Evolutionary conservation across 2,329 filamentous ascomycete genomes (phyloP).

Genomic region (Aspergillus flavus): DNA sequence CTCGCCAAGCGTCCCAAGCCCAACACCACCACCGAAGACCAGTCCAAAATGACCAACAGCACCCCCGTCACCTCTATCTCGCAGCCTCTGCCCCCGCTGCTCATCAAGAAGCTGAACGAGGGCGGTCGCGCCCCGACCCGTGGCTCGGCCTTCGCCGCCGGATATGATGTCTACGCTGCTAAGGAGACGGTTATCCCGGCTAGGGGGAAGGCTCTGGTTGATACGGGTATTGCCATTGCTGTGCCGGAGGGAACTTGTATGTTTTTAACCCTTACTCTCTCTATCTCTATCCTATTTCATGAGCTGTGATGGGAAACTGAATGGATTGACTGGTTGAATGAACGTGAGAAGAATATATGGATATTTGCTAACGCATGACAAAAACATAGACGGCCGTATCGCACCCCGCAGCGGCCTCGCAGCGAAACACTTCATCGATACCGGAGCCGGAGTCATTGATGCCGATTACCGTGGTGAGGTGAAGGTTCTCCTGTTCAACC

Average conservation of each 20-base stretch:
- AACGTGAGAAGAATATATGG: neutral
- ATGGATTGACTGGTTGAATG: too few species aligned
- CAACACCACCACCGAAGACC: conserved; percentile 25
- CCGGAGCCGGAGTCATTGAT: conserved; percentile 94
- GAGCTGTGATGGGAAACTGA: too few species aligned
- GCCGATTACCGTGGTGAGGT: conserved; percentile 94
- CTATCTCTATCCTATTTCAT: neutral
- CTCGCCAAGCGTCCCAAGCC: conserved; percentile 80
- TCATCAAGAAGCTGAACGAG: conserved; percentile 84
- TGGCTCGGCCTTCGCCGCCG: conserved; percentile 85
- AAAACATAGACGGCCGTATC: conserved; percentile 73
- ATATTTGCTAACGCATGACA: neutral
- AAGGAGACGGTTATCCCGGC: conserved; percentile 75
- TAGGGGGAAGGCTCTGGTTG: conserved; percentile 80
- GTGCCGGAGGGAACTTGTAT: conserved; percentile 87
- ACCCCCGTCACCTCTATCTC: conserved; percentile 39
- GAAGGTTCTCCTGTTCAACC: conserved; percentile 94
- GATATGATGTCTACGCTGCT: conserved; percentile 88
- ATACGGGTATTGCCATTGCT: conserved; percentile 88
- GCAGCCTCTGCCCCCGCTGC: conserved; percentile 61
- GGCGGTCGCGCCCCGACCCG: conserved; percentile 82
- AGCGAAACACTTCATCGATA: conserved; percentile 93
- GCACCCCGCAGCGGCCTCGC: conserved; percentile 91
- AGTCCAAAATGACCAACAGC: conserved; percentile 29
- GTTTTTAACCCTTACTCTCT: conserved; percentile 33